Evolutionary conservation across 768 basidiomycete species (phyloP).

Genomic region (Pleurotus djamor): DNA sequence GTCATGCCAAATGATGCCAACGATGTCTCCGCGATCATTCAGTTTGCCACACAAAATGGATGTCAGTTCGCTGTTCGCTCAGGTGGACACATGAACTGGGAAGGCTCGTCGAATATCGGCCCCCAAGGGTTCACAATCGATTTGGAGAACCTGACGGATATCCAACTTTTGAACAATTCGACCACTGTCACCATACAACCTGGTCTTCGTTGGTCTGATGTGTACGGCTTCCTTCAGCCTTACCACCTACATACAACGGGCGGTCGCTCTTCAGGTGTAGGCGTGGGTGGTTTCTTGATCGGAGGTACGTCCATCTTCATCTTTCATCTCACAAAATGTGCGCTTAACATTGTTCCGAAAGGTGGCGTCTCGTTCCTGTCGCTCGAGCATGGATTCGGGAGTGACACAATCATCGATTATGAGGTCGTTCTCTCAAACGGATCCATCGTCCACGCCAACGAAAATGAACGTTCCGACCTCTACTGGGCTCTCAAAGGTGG

Average conservation of each 20-base stretch:
- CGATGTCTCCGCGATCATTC: constrained; percentile 2
- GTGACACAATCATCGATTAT: constrained; percentile 12
- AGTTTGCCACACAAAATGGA: neutral
- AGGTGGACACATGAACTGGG: constrained; percentile 11
- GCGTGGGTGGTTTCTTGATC: constrained; percentile 12
- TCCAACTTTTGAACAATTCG: constrained; percentile 5
- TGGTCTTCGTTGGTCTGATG: constrained; percentile 7
- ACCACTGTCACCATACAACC: constrained; percentile 5
- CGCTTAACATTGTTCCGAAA: neutral
- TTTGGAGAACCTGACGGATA: constrained; percentile 2
- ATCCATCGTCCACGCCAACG: constrained; percentile 7
- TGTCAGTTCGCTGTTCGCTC: constrained; percentile 1
- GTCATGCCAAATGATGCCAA: neutral
- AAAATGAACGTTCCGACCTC: constrained; percentile 9
- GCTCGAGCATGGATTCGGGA: constrained; percentile 9
- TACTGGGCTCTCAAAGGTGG: constrained; percentile 15
- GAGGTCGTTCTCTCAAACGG: constrained; percentile 15
- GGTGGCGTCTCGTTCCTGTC: constrained; percentile 15
- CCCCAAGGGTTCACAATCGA: constrained; percentile 10
- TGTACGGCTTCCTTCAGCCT: constrained; percentile 8
- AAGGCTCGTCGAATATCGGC: constrained; percentile 10
- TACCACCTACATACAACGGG: constrained; percentile 5
- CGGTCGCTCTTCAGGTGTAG: constrained; percentile 10
- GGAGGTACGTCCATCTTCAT: constrained; percentile 7
- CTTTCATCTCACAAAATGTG: neutral